phyloP scores from a whole-genome alignment of 2,329 filamentous ascomycete genomes.

The Botrytis byssoidea region DNA sequence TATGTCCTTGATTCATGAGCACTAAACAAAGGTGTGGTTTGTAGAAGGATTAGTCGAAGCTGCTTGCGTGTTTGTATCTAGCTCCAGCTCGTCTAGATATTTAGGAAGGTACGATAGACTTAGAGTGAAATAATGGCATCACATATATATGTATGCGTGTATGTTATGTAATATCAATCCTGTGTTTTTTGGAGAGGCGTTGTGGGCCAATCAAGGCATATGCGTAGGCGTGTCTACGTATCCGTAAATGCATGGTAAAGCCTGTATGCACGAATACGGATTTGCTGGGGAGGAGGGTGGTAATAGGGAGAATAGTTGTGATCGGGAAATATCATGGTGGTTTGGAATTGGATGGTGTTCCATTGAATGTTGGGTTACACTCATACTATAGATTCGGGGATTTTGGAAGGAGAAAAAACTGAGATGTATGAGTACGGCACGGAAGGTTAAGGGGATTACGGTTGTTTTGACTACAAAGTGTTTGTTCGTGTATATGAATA shows the following conservation, averaged over 20 bases:
- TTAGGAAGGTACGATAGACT: background rate
- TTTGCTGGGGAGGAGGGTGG: background rate
- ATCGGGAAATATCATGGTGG: background rate
- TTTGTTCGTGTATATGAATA: background rate
- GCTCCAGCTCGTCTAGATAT: background rate
- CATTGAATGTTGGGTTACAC: background rate
- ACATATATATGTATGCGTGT: background rate
- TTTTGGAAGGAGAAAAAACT: background rate
- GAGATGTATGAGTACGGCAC: background rate
- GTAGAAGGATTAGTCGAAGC: background rate
- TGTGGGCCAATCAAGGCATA: background rate
- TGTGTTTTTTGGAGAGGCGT: background rate
- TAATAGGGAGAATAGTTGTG: background rate
- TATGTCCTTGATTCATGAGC: background rate
- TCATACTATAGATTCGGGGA: background rate
- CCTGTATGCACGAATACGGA: background rate
- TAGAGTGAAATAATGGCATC: background rate
- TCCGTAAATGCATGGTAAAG: background rate
- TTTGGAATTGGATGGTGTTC: background rate
- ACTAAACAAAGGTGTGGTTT: background rate
- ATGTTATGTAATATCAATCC: background rate
- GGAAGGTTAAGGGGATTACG: background rate
- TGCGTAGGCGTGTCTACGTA: accelerated
- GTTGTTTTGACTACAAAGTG: background rate
- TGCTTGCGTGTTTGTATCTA: background rate